phyloP scores from a whole-genome alignment of 106 monocot species.

The Acanthochlamys bracteata region DNA sequence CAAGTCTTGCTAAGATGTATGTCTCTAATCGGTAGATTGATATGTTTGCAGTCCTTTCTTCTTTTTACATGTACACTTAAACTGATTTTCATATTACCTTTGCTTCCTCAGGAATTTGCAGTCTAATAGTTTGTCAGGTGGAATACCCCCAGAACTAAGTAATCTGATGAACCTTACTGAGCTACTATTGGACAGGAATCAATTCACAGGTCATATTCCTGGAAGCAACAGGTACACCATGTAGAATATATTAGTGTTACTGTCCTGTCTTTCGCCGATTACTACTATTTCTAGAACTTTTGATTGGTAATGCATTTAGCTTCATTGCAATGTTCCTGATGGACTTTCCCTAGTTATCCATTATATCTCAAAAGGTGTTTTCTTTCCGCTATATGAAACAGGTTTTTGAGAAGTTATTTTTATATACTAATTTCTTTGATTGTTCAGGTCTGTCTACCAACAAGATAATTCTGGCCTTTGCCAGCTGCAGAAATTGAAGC shows the following conservation, averaged over 20 bases:
- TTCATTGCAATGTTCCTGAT: too few species aligned
- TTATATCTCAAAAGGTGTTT: too few species aligned
- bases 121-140: constrained; percentile 69
- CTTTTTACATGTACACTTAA: background rate
- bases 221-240: constrained; percentile 21
- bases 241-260: constrained; percentile 19
- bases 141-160: constrained; percentile 49
- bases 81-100: background rate
- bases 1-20: constrained; percentile 58
- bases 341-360: too few species aligned
- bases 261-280: background rate
- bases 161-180: constrained; percentile 61
- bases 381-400: too few species aligned
- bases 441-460: constrained; percentile 20
- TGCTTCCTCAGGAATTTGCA: constrained; percentile 53
- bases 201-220: constrained; percentile 52
- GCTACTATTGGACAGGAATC: constrained; percentile 68
- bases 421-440: constrained; percentile 4
- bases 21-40: too few species aligned
- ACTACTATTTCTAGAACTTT: too few species aligned
- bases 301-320: too few species aligned
- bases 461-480: constrained; percentile 42
- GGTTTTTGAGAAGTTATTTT: too few species aligned
- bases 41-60: background rate
- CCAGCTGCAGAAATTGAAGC: constrained; percentile 21